These are phyloP conservation scores for Obelidium mucronatum DNA, from an alignment of 192 early-diverging fungal genomes.

Conservation along the genomic window DNA sequence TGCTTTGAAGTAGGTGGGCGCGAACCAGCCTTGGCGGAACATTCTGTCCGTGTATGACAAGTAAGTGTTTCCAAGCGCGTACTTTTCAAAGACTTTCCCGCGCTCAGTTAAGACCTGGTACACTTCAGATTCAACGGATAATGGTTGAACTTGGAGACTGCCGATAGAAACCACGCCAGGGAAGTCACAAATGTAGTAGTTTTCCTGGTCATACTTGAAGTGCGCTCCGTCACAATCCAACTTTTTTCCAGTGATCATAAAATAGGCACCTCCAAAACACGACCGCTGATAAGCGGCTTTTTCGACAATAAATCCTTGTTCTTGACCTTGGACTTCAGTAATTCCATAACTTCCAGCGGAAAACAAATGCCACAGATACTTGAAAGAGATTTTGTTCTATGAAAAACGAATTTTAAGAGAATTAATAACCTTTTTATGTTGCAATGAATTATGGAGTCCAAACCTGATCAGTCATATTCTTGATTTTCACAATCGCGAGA, in stretches of 20 bases:
- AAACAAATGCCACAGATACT: constrained; percentile 16
- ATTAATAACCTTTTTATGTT: background rate
- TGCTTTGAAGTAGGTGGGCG: background rate
- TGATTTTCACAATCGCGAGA: background rate
- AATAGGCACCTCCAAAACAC: background rate
- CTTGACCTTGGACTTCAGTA: background rate
- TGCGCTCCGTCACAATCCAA: constrained; percentile 26
- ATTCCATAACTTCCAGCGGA: background rate
- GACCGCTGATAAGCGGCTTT: background rate
- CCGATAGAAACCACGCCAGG: background rate
- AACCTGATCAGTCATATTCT: background rate
- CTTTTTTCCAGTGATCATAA: constrained; percentile 1
- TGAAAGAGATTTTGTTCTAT: constrained; percentile 12
- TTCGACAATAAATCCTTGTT: constrained; percentile 1
- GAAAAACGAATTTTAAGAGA: background rate
- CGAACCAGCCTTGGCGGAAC: constrained; percentile 8
- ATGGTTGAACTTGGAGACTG: background rate
- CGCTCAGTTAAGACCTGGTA: background rate
- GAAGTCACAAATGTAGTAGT: constrained; percentile 9
- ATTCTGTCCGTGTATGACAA: background rate
- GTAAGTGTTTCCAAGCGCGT: constrained; percentile 17
- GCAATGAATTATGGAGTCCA: background rate
- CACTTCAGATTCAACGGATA: background rate
- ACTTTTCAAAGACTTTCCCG: constrained; percentile 17
- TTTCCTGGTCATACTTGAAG: constrained; percentile 4